Conservation (phyloP, 257 asterid species). For the Ilex asprella region DNA sequence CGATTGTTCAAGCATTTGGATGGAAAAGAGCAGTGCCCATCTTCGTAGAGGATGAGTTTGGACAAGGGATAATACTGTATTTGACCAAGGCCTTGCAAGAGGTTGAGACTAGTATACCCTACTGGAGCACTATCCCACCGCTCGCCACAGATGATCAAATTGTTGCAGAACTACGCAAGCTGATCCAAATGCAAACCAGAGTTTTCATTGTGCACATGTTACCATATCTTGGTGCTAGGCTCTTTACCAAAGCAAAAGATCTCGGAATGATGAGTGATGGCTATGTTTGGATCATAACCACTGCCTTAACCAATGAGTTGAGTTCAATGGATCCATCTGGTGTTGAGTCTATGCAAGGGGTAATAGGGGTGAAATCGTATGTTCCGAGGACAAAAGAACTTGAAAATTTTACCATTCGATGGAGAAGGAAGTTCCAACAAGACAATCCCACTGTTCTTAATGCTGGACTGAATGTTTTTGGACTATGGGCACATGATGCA, state of each 20-base stretch:
- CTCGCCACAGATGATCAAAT: no score
- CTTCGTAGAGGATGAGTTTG: conserved; percentile 2
- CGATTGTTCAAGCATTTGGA: conserved; percentile 12
- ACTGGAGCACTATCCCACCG: conserved; percentile 10
- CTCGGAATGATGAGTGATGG: no score
- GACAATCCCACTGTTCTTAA: neutral
- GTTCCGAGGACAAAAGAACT: conserved; percentile 11
- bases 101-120: conserved; percentile 9
- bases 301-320: conserved; percentile 5
- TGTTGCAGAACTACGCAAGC: no score
- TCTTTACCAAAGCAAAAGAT: conserved; percentile 5
- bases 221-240: conserved; percentile 6
- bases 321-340: neutral
- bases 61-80: conserved; percentile 2
- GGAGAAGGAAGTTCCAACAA: neutral
- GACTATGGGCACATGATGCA: conserved; percentile 22
- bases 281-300: conserved; percentile 13
- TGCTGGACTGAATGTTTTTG: conserved; percentile 4
- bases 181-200: conserved; percentile 9
- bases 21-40: conserved; percentile 18
- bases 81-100: conserved; percentile 2
- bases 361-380: conserved; percentile 9
- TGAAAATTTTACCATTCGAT: neutral
- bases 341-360: conserved; percentile 11
- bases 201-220: conserved; percentile 19